Evolutionary conservation across 2,329 filamentous ascomycete species (phyloP).

Genomic region (Penicillium freii): DNA sequence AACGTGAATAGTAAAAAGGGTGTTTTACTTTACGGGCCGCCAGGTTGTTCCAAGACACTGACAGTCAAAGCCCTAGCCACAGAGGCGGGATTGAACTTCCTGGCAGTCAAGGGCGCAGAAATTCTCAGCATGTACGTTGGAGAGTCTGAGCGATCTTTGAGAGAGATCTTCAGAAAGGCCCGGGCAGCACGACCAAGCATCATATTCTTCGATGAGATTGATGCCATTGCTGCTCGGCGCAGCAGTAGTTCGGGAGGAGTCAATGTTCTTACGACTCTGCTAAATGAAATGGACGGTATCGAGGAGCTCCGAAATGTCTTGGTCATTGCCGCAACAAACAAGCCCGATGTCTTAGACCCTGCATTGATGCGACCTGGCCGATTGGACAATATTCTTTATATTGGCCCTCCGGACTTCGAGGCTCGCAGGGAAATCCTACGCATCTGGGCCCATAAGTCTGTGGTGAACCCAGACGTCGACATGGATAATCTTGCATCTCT

Average conservation of each 20-base stretch:
- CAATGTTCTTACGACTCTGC: constrained; percentile 82
- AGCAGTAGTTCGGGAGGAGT: constrained; percentile 55
- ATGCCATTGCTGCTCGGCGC: constrained; percentile 70
- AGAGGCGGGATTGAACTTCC: constrained; percentile 87
- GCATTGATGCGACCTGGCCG: constrained; percentile 82
- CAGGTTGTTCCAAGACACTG: constrained; percentile 92
- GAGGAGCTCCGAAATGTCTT: constrained; percentile 79
- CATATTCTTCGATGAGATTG: constrained; percentile 97
- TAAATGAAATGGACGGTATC: constrained; percentile 96
- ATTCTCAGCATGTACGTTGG: constrained; percentile 96
- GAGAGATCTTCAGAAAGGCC: constrained; percentile 82
- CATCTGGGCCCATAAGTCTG: constrained; percentile 63
- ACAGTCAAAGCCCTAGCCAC: constrained; percentile 88
- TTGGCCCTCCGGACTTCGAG: constrained; percentile 71
- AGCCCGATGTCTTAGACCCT: constrained; percentile 79
- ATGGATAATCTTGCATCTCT: constrained; percentile 59
- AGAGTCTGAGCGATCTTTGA: constrained; percentile 82
- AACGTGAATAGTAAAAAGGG: constrained; percentile 69
- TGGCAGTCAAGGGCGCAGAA: constrained; percentile 90
- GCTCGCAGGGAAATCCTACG: constrained; percentile 75
- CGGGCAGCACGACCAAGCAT: constrained; percentile 83
- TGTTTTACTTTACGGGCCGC: constrained; percentile 84
- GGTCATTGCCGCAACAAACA: constrained; percentile 87
- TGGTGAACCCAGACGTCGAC: constrained; percentile 64
- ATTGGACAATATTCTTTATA: constrained; percentile 81